A percentile compares a stretch with the other conserved stretches of the same genome.
Evolutionary conservation across 2,329 filamentous ascomycete species (phyloP).

Genomic region (Tolypocladium pustulatum): DNA sequence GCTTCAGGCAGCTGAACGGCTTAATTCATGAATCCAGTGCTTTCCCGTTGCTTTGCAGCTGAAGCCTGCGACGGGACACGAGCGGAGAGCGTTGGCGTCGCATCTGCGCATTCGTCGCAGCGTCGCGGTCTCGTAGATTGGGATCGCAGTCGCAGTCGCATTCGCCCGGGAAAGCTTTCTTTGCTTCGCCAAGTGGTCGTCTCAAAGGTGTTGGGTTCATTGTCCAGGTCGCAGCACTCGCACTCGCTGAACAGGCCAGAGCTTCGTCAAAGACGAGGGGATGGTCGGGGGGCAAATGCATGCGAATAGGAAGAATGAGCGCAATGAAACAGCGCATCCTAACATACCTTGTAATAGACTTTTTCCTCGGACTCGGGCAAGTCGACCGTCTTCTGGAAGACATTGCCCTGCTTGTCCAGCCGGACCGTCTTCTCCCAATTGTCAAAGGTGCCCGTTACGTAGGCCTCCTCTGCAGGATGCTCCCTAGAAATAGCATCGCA

Average conservation of each 20-base stretch:
- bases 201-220: neutral
- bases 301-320: neutral
- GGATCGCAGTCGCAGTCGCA: neutral
- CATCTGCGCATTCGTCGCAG: neutral
- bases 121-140: neutral
- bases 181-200: neutral
- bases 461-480: conserved; percentile 75
- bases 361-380: conserved; percentile 58
- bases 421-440: conserved; percentile 82
- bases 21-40: neutral
- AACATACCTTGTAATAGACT: conserved; percentile 85
- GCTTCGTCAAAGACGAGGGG: neutral
- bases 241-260: neutral
- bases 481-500: conserved; percentile 46
- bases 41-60: neutral
- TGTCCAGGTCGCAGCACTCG: neutral
- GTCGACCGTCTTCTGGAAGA: conserved; percentile 73
- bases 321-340: neutral
- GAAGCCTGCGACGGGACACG: neutral
- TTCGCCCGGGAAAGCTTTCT: neutral
- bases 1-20: neutral
- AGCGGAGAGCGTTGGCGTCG: neutral
- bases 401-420: conserved; percentile 63
- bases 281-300: neutral
- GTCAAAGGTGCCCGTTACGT: conserved; percentile 93